Conservation (phyloP, 1,139 yeast genomes). For the Protomyces arabidopsidicola region DNA sequence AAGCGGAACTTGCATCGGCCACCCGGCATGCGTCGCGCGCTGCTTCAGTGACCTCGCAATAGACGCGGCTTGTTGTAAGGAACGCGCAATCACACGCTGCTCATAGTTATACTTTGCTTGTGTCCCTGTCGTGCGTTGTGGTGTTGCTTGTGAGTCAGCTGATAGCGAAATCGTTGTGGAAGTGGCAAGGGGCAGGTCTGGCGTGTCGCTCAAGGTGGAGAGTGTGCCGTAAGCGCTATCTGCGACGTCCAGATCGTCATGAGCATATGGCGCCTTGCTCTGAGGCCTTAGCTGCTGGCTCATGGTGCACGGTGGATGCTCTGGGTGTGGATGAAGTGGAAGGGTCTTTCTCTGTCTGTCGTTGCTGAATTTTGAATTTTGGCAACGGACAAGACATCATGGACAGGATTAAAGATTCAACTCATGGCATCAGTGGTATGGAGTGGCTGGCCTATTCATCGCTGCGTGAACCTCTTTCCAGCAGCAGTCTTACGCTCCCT, state of each 20-base stretch:
- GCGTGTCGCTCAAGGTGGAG: not conserved
- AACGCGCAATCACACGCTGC: conserved; percentile 14
- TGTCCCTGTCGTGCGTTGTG: not conserved
- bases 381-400: not conserved
- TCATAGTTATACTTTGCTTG: conserved; percentile 11
- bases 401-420: not conserved
- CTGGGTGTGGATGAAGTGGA: not conserved
- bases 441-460: not conserved
- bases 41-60: conserved; percentile 9
- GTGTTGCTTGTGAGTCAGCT: not conserved
- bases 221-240: not conserved
- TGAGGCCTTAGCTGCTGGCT: not conserved
- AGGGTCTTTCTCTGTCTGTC: not conserved
- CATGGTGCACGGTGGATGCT: not conserved
- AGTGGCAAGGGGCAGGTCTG: not conserved
- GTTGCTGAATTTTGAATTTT: not conserved
- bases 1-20: conserved; percentile 25
- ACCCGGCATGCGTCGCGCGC: conserved; percentile 15
- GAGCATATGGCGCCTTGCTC: not conserved
- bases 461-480: conserved; percentile 18
- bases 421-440: not conserved
- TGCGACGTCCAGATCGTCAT: not conserved
- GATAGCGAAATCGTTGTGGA: not conserved
- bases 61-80: conserved; percentile 8
- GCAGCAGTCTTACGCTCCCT: conserved; percentile 54